Base-by-base conservation (phyloP, 2,329 filamentous ascomycete genomes). In the Hypoxylon sp. region DNA sequence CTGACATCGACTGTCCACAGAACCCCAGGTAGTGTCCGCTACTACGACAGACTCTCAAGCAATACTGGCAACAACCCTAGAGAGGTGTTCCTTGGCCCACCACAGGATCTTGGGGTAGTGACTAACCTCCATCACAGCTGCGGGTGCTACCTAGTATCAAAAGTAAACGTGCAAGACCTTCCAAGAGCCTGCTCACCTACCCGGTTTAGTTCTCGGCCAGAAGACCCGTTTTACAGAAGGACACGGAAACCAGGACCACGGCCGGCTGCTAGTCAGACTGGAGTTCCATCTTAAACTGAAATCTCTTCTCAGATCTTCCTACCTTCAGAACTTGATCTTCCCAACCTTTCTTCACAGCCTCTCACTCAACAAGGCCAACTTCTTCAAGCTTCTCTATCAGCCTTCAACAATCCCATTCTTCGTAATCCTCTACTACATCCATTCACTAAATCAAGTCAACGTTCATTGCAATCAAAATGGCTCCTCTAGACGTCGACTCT, bases 401-500 rank as follows among this genome's bases (percentile, higher is more conserved):
- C 42, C 7, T 18, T 4, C 26, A 53, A 24, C 32, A 28, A 2
- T n/a, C n/a, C n/a, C 40, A 54, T 28, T 51, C 16, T 44, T 18
- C 40, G 28, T 40, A n/a, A 11, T 5, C 36, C 30, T 18, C 36
- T 38, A 18, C 12, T 52, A 18, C 18, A 44, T 28, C n/a, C 22
- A 46, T 40, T 24, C 44, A 48, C 9, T 67, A 26, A 50, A 28
- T 28, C 53, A 54, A 54, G 40, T 48, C 46, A 26, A 57, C 50
- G 20, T 45, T 18, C 58, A 68, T 53, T 18, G 44, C 5, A 22
- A 56, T 38, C 74, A 81, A 69, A 9, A 89, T 88, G 86, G 67
- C 73, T 62, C 75, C 80, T 61, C 78, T 79, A 20, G 83, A 86
- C 26, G 80, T 85, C 18, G 82, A 87, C 26, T 78, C 78, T 0